These are phyloP conservation scores for Beauveria medogensis DNA, from an alignment of 2,329 filamentous ascomycete species.

Conservation along the genomic window DNA sequence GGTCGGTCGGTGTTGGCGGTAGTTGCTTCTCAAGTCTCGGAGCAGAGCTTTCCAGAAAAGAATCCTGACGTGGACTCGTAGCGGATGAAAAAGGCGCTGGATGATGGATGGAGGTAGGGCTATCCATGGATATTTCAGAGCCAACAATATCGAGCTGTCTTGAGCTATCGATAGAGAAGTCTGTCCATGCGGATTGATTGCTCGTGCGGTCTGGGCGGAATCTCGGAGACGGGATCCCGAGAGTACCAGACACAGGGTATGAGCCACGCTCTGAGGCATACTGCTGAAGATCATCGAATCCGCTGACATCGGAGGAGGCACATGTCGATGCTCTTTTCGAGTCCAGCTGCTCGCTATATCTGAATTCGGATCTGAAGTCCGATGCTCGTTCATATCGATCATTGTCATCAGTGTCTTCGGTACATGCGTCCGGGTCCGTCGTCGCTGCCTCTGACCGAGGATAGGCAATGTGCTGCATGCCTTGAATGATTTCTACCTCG, in stretches of 20 bases:
- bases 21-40: slow-evolving; percentile 19
- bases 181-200: slow-evolving; percentile 53
- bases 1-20: slow-evolving; percentile 19
- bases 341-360: slow-evolving; percentile 21
- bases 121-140: slow-evolving; percentile 2
- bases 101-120: background rate
- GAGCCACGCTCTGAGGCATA: slow-evolving; percentile 20
- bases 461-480: slow-evolving; percentile 18
- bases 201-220: slow-evolving; percentile 40
- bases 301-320: slow-evolving; percentile 29
- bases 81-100: background rate
- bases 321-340: slow-evolving; percentile 33
- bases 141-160: slow-evolving; percentile 21
- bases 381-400: slow-evolving; percentile 22
- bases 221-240: slow-evolving; percentile 38
- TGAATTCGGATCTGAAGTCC: slow-evolving; percentile 21
- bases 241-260: slow-evolving; percentile 31
- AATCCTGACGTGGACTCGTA: background rate
- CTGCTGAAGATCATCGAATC: slow-evolving; percentile 21
- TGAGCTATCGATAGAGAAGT: slow-evolving; percentile 48
- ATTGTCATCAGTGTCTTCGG: slow-evolving; percentile 27
- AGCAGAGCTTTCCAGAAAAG: background rate
- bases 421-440: slow-evolving; percentile 28
- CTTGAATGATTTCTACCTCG: slow-evolving; percentile 23
- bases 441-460: slow-evolving; percentile 23